Conservation (phyloP, 345 rosid species). For the Noccaea caerulescens region DNA sequence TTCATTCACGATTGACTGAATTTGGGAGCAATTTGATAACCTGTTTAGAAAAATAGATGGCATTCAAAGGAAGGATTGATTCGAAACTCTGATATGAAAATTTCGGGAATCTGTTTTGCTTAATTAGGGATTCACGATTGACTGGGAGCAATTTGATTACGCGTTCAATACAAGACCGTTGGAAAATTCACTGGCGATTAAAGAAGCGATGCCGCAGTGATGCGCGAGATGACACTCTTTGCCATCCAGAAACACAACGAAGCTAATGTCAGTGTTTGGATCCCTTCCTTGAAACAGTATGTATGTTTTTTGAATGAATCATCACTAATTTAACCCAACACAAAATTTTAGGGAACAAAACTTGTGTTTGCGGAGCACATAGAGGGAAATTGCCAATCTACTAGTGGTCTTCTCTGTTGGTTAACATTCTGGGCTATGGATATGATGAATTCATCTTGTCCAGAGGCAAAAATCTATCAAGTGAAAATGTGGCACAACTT, state of each 20-base stretch:
- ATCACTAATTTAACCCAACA: neutral
- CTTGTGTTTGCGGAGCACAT: constrained; percentile 12
- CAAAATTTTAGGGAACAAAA: constrained; percentile 1
- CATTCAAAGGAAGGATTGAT: too few relatives aligned
- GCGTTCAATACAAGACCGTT: neutral
- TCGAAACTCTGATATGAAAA: too few relatives aligned
- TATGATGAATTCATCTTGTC: neutral
- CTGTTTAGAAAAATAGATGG: too few relatives aligned
- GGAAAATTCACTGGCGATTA: neutral
- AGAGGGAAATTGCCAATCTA: neutral
- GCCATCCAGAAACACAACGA: constrained; percentile 8
- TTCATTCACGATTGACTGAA: too few relatives aligned
- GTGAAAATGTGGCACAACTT: neutral
- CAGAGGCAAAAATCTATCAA: neutral
- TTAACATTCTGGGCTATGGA: constrained; percentile 23
- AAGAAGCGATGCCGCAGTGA: neutral
- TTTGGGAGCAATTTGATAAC: too few relatives aligned
- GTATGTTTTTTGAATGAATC: too few relatives aligned
- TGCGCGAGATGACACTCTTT: neutral
- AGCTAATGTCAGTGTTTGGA: constrained; percentile 4
- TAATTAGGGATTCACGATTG: constrained; percentile 19
- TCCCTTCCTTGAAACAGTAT: neutral
- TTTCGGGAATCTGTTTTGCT: neutral
- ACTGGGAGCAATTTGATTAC: constrained; percentile 26
- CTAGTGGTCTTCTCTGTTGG: neutral